Conservation (phyloP, 805 yeast genomes). For the Candida patagonica region DNA sequence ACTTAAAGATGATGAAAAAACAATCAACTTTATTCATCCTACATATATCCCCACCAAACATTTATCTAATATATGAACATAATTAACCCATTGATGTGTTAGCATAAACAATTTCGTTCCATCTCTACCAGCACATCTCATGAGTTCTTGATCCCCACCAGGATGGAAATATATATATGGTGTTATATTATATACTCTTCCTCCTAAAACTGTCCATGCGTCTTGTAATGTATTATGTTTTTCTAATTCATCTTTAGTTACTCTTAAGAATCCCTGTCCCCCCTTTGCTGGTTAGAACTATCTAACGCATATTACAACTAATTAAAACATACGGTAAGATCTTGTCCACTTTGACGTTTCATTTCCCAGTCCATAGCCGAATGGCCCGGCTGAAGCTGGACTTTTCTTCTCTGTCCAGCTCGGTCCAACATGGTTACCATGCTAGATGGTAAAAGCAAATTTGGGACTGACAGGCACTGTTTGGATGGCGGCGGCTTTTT, state of each 20-base stretch:
- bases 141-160: conserved; percentile 74
- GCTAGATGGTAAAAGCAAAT: too few species aligned
- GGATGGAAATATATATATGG: conserved; percentile 83
- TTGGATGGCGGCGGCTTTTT: too few species aligned
- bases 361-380: conserved; percentile 85
- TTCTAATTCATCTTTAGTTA: conserved; percentile 46
- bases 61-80: conserved; percentile 66
- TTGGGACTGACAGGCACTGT: too few species aligned
- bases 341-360: conserved; percentile 37
- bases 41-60: conserved; percentile 60
- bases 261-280: conserved; percentile 22
- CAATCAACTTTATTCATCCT: too few species aligned
- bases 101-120: conserved; percentile 68
- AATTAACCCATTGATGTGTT: conserved; percentile 70
- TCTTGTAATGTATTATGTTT: conserved; percentile 54
- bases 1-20: too few species aligned
- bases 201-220: conserved; percentile 77
- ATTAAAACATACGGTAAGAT: conserved; percentile 49
- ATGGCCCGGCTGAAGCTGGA: conserved; percentile 63
- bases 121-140: conserved; percentile 76
- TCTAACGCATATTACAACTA: too few species aligned
- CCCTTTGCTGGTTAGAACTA: conserved; percentile 12
- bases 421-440: conserved; percentile 4
- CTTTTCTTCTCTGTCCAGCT: conserved; percentile 38
- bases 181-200: conserved; percentile 80